These are phyloP conservation scores for Aspergillus puulaauensis DNA, from an alignment of 2,329 filamentous ascomycete species.

Conservation along the genomic window DNA sequence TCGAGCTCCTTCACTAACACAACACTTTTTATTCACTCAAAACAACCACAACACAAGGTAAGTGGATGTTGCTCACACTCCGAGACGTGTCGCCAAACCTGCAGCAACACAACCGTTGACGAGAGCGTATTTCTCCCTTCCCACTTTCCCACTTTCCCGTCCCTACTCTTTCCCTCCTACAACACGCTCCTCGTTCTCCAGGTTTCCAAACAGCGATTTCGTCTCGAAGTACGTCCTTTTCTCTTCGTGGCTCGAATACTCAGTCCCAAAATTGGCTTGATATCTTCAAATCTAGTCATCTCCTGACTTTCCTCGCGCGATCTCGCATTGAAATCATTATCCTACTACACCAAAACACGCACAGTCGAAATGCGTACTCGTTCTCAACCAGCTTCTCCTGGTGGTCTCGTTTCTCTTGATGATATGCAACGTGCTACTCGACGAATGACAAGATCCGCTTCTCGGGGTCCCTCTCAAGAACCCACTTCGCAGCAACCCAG, in stretches of 20 bases:
- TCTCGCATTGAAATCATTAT: background rate
- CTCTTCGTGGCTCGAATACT: background rate
- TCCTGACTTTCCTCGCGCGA: background rate
- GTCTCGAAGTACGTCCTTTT: background rate
- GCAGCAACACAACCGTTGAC: background rate
- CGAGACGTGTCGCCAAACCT: conserved; percentile 3
- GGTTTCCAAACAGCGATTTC: background rate
- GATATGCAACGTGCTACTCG: conserved; percentile 22
- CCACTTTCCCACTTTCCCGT: conserved; percentile 2
- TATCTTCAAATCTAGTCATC: background rate
- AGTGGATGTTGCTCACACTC: conserved; percentile 12
- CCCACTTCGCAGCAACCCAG: conserved; percentile 6
- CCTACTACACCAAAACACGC: background rate
- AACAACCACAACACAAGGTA: conserved; percentile 7
- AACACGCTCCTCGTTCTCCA: conserved; percentile 6
- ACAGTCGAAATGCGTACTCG: conserved; percentile 37
- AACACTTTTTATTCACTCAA: conserved; percentile 3
- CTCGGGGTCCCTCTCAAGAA: conserved; percentile 6
- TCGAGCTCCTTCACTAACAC: background rate
- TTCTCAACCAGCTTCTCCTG: conserved; percentile 37
- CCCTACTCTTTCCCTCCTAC: conserved; percentile 2
- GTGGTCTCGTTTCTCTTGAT: conserved; percentile 34
- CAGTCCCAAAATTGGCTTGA: background rate
- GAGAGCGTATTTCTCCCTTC: background rate
- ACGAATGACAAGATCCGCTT: conserved; percentile 22